Base-by-base conservation (phyloP, 2,329 filamentous ascomycete genomes). In the Fusarium poae region DNA sequence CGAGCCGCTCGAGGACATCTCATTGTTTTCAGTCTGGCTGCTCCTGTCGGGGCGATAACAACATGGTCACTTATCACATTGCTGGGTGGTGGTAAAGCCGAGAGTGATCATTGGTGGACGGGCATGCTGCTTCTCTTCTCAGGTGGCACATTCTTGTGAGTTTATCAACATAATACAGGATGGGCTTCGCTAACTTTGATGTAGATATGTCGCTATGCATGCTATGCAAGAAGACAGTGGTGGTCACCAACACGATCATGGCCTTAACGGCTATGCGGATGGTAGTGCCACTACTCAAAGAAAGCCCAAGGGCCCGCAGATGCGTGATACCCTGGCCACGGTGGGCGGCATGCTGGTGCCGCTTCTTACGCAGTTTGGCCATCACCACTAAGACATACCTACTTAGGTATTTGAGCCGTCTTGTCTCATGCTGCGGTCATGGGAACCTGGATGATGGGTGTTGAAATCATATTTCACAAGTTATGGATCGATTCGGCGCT, bases 121-220 rank as follows among this genome's bases (percentile, higher is more conserved):
- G 96, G 96, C 25, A 93, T 97, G 84, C 82, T 98, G 43, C 82
- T 99, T 11, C 83, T 98, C n/a, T 99, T 99, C 77, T 97, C 93
- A 1, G 96, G 92, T 1, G 96, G 96, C 18, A 99, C 96, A 0
- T 99, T 99, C 77, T 80, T 99, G 91, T 97, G 82, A 87, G 92
- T 78, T 23, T 50, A 23, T 20, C 21, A 13, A 51, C 16, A 8
- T 27, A 13, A 11, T 40, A 20, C 20, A 23, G 13, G 21, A 52
- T 7, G n/a, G 23, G 21, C 18, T 29, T 45, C 39, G 30, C 71
- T 75, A 58, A 75, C 29, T 51, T 32, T n/a, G 32, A 15, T 10
- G 15, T 30, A 97, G 93, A 73, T 97, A 98, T 76, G 96, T 99
- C 43, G 96, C 96, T 1, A 97, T 98, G 94, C 96, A 99, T 77